Conservation (phyloP, 169 alveolate genomes). For the Eimeria maxima region DNA sequence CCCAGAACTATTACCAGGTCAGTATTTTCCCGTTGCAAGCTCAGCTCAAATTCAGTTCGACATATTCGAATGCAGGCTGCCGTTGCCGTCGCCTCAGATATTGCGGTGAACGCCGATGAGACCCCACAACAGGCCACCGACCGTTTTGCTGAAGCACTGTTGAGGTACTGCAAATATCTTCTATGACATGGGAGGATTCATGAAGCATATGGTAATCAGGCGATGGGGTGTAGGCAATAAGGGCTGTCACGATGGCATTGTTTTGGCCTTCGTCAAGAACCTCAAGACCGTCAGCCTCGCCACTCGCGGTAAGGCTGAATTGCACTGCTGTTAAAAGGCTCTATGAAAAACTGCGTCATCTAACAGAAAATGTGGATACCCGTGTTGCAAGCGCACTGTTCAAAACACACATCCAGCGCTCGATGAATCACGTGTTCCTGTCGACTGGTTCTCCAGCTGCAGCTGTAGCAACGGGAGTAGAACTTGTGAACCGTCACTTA, state of each 20-base stretch:
- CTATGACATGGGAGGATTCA: neutral
- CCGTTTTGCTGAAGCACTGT: conserved; percentile 76
- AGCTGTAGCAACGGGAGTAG: conserved; percentile 77
- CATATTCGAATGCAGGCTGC: conserved; percentile 66
- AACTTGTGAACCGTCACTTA: conserved; percentile 65
- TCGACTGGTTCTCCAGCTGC: conserved; percentile 76
- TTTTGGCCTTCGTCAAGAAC: conserved; percentile 70
- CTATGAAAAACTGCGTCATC: neutral
- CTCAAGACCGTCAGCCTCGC: conserved; percentile 80
- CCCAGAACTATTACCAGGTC: conserved; percentile 71
- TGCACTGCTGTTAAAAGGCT: neutral
- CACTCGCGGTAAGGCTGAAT: conserved; percentile 68
- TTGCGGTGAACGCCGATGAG: conserved; percentile 73
- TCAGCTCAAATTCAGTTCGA: neutral
- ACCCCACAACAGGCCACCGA: conserved; percentile 83
- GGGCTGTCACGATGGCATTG: conserved; percentile 82
- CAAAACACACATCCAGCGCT: conserved; percentile 76
- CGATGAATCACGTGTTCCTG: conserved; percentile 71
- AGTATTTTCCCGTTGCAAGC: neutral
- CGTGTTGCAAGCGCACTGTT: conserved; percentile 64
- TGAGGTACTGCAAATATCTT: conserved; percentile 50
- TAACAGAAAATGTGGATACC: conserved; percentile 73
- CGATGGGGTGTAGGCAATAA: conserved; percentile 82
- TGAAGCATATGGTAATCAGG: neutral
- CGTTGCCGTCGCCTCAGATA: conserved; percentile 82